Percentiles rank a stretch among this genome's conserved stretches.
Evolutionary conservation across 352 stramenopile genomes (phyloP).

Genomic region (Pythium brachiatum): DNA sequence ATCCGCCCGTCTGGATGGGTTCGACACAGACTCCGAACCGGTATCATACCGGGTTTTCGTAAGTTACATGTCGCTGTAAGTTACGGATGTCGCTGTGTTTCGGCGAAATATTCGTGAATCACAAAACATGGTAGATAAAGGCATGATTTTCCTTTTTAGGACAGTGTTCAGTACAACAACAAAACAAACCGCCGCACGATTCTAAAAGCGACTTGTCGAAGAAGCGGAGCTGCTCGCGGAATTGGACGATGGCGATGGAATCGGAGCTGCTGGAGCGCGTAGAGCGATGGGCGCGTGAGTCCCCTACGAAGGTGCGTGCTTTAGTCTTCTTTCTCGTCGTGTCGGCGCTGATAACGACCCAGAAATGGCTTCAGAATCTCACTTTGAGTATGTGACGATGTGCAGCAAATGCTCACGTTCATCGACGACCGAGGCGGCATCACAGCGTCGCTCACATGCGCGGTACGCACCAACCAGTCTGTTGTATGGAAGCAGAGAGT

Average conservation of each 20-base stretch:
- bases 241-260: slow-evolving; percentile 41
- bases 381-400: background rate
- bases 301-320: slow-evolving; percentile 48
- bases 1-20: slow-evolving; percentile 4
- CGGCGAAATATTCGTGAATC: background rate
- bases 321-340: background rate
- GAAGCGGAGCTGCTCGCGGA: background rate
- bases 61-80: background rate
- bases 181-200: background rate
- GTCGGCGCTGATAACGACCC: slow-evolving; percentile 3
- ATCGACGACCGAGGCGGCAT: slow-evolving; percentile 63
- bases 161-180: background rate
- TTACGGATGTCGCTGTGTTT: background rate
- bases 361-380: slow-evolving; percentile 6
- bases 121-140: background rate
- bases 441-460: slow-evolving; percentile 51
- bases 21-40: slow-evolving; percentile 8
- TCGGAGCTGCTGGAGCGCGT: slow-evolving; percentile 72
- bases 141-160: background rate
- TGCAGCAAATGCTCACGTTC: slow-evolving; percentile 74
- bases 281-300: slow-evolving; percentile 75
- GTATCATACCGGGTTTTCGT: background rate
- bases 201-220: background rate
- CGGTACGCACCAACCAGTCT: slow-evolving; percentile 35
- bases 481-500: no score